Evolutionary conservation across 108 stramenopile species (phyloP).

Genomic region (Skeletonema tropicum): DNA sequence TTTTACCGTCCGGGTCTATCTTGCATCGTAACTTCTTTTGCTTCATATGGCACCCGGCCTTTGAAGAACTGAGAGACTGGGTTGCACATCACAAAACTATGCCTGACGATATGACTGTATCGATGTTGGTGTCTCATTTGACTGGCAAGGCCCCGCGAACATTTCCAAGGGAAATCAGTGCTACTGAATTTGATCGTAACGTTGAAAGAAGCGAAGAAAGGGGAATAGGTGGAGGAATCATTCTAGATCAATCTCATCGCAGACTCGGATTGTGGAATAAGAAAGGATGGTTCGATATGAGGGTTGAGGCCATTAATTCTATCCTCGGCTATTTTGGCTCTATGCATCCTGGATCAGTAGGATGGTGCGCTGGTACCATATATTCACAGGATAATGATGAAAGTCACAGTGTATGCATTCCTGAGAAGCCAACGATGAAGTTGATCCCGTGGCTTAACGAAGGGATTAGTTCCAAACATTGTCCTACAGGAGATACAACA

Average conservation of each 20-base stretch:
- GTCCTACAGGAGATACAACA: neutral
- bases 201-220: neutral
- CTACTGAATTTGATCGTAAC: neutral
- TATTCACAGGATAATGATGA: slow-evolving; percentile 1
- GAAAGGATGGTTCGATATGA: slow-evolving; percentile 53
- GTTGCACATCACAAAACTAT: slow-evolving; percentile 65
- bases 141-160: slow-evolving; percentile 59
- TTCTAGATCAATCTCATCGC: slow-evolving; percentile 13
- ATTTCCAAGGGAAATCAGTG: slow-evolving; percentile 32
- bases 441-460: neutral
- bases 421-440: neutral
- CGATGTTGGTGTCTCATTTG: slow-evolving; percentile 64
- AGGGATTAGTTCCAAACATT: slow-evolving; percentile 5
- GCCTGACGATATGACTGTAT: slow-evolving; percentile 80
- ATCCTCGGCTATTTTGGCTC: slow-evolving; percentile 73
- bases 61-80: slow-evolving; percentile 64
- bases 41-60: slow-evolving; percentile 75
- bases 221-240: neutral
- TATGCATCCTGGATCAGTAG: slow-evolving; percentile 63
- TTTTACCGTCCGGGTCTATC: slow-evolving; percentile 30
- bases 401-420: neutral
- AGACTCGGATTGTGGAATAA: slow-evolving; percentile 34
- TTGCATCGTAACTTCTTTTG: slow-evolving; percentile 69
- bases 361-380: slow-evolving; percentile 70
- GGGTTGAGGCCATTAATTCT: slow-evolving; percentile 61